These are phyloP conservation scores for Botrytis tulipae DNA, from an alignment of 2,329 filamentous ascomycete species.

Conservation along the genomic window DNA sequence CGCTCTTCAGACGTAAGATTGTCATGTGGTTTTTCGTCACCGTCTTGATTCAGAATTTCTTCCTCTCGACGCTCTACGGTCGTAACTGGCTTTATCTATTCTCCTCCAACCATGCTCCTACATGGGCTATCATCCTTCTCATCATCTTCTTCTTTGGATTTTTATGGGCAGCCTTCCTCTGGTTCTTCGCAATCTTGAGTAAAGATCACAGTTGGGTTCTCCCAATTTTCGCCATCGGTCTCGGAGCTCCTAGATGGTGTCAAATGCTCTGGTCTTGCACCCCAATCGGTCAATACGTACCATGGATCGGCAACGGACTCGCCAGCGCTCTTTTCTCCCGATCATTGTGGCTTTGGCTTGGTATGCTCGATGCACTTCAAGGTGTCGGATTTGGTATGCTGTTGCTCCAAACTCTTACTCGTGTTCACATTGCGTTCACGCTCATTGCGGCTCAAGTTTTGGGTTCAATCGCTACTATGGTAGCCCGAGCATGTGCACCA, in stretches of 20 bases:
- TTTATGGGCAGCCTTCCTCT: slow-evolving; percentile 55
- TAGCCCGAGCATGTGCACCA: slow-evolving; percentile 58
- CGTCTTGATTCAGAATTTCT: slow-evolving; percentile 44
- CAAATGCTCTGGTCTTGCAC: slow-evolving; percentile 67
- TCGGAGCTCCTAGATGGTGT: slow-evolving; percentile 64
- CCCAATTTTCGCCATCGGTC: slow-evolving; percentile 64
- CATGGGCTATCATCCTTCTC: slow-evolving; percentile 57
- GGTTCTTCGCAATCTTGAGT: slow-evolving; percentile 53
- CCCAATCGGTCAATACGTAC: slow-evolving; percentile 59
- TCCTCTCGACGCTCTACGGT: slow-evolving; percentile 60
- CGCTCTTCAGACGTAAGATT: slow-evolving; percentile 60
- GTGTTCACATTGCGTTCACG: slow-evolving; percentile 63
- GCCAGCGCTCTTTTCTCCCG: slow-evolving; percentile 56
- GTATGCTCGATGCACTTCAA: slow-evolving; percentile 62
- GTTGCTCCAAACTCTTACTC: slow-evolving; percentile 61
- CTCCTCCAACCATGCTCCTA: slow-evolving; percentile 44
- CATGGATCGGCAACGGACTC: slow-evolving; percentile 54
- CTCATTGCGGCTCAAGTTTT: slow-evolving; percentile 60
- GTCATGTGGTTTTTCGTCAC: slow-evolving; percentile 66
- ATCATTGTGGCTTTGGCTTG: slow-evolving; percentile 65
- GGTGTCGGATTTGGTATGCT: slow-evolving; percentile 68
- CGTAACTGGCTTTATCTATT: slow-evolving; percentile 58
- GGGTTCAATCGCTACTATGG: slow-evolving; percentile 60
- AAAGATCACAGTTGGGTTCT: slow-evolving; percentile 64
- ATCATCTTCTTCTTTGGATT: slow-evolving; percentile 53